Evolutionary conservation across 352 stramenopile genomes (phyloP).

Genomic region (Globisporangium megalacanthum): DNA sequence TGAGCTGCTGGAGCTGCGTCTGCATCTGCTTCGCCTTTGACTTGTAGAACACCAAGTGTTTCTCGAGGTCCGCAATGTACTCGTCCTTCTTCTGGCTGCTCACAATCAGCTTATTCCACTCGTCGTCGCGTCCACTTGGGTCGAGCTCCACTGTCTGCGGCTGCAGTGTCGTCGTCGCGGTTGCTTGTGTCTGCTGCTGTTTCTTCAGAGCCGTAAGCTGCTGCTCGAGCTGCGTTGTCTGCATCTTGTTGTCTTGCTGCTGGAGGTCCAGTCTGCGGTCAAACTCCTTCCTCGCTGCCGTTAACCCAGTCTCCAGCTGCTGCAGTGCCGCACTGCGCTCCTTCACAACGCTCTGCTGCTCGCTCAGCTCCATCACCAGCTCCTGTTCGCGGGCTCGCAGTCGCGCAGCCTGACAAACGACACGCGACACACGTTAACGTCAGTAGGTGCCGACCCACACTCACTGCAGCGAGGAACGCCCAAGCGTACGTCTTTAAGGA

Average conservation of each 20-base stretch:
- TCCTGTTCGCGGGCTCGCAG: slow-evolving; percentile 42
- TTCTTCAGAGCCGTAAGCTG: slow-evolving; percentile 29
- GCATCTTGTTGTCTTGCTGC: slow-evolving; percentile 32
- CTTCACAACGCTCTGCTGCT: slow-evolving; percentile 29
- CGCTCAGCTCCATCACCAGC: slow-evolving; percentile 29
- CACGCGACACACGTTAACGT: background rate
- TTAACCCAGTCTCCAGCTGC: slow-evolving; percentile 60
- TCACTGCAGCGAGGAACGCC: background rate
- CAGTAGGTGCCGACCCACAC: background rate
- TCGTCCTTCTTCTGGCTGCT: slow-evolving; percentile 75
- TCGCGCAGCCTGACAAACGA: slow-evolving; percentile 8
- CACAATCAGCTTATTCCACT: slow-evolving; percentile 69
- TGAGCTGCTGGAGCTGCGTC: slow-evolving; percentile 71
- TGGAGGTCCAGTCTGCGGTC: slow-evolving; percentile 56
- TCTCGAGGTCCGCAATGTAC: slow-evolving; percentile 79
- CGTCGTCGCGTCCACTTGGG: slow-evolving; percentile 43
- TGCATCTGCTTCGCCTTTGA: slow-evolving; percentile 85
- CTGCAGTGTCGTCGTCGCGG: slow-evolving; percentile 17
- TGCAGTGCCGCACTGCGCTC: slow-evolving; percentile 41
- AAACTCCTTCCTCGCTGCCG: slow-evolving; percentile 63
- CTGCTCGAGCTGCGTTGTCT: slow-evolving; percentile 29
- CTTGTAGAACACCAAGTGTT: slow-evolving; percentile 85
- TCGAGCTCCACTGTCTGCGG: slow-evolving; percentile 14
- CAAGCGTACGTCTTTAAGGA: slow-evolving; percentile 44
- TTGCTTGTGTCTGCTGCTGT: slow-evolving; percentile 12